A percentile compares a stretch with the other conserved stretches of the same genome.
These are phyloP conservation scores for Pythium chondricola DNA, from an alignment of 352 stramenopile species.

Conservation along the genomic window DNA sequence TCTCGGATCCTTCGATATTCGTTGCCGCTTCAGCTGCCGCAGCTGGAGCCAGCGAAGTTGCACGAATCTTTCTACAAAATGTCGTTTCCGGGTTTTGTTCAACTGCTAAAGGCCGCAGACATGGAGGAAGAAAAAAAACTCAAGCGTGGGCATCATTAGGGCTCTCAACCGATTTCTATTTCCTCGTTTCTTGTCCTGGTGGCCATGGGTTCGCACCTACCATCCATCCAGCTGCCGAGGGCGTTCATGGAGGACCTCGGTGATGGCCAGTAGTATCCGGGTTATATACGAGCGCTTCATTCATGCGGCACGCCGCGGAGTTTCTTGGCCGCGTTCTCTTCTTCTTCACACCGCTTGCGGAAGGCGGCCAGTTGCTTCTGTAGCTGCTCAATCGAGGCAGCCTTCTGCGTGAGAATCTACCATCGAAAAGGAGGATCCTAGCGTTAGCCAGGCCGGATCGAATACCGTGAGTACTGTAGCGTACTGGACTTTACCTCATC, in stretches of 20 bases:
- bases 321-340: slow-evolving; percentile 69
- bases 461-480: neutral
- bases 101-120: no score
- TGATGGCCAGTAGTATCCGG: no score
- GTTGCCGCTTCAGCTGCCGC: slow-evolving; percentile 4
- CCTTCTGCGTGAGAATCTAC: slow-evolving; percentile 92
- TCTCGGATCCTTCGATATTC: no score
- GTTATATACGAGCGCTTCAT: slow-evolving; percentile 7
- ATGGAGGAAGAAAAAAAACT: no score
- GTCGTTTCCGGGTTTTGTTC: no score
- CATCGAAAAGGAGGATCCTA: neutral
- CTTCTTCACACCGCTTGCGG: slow-evolving; percentile 68
- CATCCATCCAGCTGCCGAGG: no score
- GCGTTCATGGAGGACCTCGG: no score
- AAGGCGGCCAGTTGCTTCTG: slow-evolving; percentile 81
- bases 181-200: no score
- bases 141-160: no score
- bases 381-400: slow-evolving; percentile 79
- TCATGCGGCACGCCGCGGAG: slow-evolving; percentile 17
- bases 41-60: slow-evolving; percentile 17
- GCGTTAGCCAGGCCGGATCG: no score
- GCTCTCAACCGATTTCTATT: no score
- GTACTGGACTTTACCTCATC: slow-evolving; percentile 46
- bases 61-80: slow-evolving; percentile 9
- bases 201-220: no score